These are phyloP conservation scores for Capronia epimyces DNA, from an alignment of 2,329 filamentous ascomycete species.

Conservation along the genomic window DNA sequence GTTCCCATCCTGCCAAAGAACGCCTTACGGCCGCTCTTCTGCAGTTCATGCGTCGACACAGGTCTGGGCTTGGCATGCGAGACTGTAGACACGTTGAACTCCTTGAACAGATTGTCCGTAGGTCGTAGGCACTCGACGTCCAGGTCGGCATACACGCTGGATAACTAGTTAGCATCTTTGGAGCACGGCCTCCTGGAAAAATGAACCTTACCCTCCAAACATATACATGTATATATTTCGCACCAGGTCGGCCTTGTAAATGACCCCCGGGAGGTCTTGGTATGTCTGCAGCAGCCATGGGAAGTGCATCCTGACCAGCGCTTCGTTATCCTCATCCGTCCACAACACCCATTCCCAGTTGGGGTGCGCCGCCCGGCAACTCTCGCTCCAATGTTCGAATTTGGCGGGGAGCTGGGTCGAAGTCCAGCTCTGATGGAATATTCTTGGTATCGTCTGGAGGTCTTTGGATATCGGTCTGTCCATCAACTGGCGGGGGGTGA, in stretches of 20 bases:
- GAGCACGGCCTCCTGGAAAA: neutral
- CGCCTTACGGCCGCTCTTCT: conserved; percentile 22
- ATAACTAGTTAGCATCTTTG: neutral
- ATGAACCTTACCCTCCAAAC: conserved; percentile 32
- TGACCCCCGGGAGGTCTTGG: conserved; percentile 31
- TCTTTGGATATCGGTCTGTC: conserved; percentile 21
- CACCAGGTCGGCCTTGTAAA: conserved; percentile 34
- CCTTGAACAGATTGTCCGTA: conserved; percentile 28
- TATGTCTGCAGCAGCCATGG: conserved; percentile 34
- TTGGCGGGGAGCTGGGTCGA: conserved; percentile 26
- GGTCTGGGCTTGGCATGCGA: conserved; percentile 15
- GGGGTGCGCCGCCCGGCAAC: conserved; percentile 31
- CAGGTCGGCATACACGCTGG: conserved; percentile 33
- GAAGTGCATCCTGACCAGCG: conserved; percentile 33
- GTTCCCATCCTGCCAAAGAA: conserved; percentile 36
- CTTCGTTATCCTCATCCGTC: conserved; percentile 37
- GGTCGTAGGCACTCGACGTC: conserved; percentile 34
- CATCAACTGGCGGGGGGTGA: conserved; percentile 17
- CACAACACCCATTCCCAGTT: conserved; percentile 38
- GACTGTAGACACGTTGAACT: conserved; percentile 26
- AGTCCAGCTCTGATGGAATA: conserved; percentile 30
- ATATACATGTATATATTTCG: conserved; percentile 38
- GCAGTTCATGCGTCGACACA: conserved; percentile 8
- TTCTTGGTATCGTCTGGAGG: conserved; percentile 25
- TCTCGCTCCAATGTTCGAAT: conserved; percentile 33